Base-by-base conservation (phyloP, 352 stramenopile genomes). In the Sclerospora graminicola region DNA sequence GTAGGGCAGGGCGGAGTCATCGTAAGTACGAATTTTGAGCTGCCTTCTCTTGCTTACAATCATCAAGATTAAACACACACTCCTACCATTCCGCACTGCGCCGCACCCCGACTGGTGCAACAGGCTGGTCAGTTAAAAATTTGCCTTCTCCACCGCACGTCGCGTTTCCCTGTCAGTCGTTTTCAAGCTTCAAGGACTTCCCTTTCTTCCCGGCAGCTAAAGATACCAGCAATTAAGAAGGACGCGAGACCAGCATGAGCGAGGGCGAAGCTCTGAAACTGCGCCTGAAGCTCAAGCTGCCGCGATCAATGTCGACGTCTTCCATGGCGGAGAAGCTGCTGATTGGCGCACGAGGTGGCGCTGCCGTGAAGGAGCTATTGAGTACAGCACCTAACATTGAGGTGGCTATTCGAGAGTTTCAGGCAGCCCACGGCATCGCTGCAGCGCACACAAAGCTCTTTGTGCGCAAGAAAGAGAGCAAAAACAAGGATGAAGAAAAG, bases 381-480 rank as follows among this genome's bases (percentile, higher is more conserved):
- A 86, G 73, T 34, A 93, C 78, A 5, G 81, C 81, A 20, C 74
- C 81, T 21, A 86, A 93, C 41, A 82, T 83, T 2, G 78, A 90
- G 48, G 69, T 82, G 40, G 81, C 78, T 18, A 93, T 93, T 44
- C 69, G 66, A 23, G 69, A 79, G 31, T 93, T 90, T 60, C 81
- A 93, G 47, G 50, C 54, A 3, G 51, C 59, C 15, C 72, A 89
- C 34, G 77, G 78, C 4, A 53, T 93, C 41, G 51, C 63, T 8
- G 66, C 70, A 33, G 53, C 62, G n/a, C 55, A 70, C n/a, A 49
- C 53, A 23, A 54, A 72, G 57, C 42, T 72, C 2, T 58, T 64
- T 36, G 47, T 56, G 32, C 62, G 54, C 23, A 66, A 49, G 48
- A 51, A 45, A 31, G 54, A 61, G 33, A 35, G 24, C 16, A 53